Percentiles rank a stretch among this genome's conserved stretches.
Evolutionary conservation across 495 filamentous ascomycete genomes (phyloP).

Genomic region (Neurospora sp.): DNA sequence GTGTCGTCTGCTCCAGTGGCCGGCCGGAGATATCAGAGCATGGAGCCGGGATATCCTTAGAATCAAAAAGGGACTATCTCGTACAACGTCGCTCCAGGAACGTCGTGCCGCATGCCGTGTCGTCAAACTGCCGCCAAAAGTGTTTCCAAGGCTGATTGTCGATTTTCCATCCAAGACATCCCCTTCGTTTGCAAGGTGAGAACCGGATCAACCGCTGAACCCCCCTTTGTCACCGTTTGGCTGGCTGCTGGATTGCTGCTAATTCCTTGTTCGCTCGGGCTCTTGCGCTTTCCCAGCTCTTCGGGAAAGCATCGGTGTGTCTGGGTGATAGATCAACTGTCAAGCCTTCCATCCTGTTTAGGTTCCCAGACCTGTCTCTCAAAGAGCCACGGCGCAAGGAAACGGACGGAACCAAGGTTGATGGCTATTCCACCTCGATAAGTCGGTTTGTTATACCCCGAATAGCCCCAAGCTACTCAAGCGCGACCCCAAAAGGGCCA

Average conservation of each 20-base stretch:
- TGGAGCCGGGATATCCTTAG: not conserved
- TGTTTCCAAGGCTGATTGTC: not conserved
- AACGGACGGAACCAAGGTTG: slow-evolving; percentile 19
- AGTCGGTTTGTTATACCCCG: slow-evolving; percentile 16
- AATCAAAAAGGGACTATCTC: not conserved
- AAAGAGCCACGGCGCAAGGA: slow-evolving; percentile 7
- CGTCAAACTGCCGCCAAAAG: not conserved
- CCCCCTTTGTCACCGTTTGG: not conserved
- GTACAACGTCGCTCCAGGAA: not conserved
- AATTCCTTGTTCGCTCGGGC: not conserved
- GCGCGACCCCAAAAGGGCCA: not conserved
- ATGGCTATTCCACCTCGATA: slow-evolving; percentile 20
- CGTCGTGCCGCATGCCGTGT: not conserved
- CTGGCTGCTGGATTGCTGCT: not conserved
- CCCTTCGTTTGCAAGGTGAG: not conserved
- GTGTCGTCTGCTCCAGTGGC: not conserved
- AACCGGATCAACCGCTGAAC: not conserved
- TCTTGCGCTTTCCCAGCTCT: not conserved
- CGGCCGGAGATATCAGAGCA: not conserved
- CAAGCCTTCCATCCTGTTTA: slow-evolving; percentile 15
- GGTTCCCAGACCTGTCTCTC: slow-evolving; percentile 11
- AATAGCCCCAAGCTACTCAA: slow-evolving; percentile 1
- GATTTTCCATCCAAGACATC: not conserved
- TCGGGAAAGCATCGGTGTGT: slow-evolving; percentile 8
- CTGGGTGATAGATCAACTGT: slow-evolving; percentile 6